These are phyloP conservation scores for Ogataea pini DNA, from an alignment of 805 yeast species.

Conservation along the genomic window DNA sequence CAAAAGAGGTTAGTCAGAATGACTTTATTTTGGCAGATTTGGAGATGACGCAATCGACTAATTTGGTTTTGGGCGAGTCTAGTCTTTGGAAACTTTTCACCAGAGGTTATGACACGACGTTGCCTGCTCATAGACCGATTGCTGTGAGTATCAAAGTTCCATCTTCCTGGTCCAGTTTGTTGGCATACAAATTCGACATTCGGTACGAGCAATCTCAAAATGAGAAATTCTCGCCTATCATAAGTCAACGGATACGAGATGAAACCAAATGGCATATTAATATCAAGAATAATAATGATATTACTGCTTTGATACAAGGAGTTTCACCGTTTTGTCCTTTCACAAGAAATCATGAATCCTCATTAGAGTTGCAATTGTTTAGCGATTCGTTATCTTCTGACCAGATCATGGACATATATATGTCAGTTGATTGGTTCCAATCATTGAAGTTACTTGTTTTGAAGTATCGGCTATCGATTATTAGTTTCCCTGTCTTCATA, in stretches of 20 bases:
- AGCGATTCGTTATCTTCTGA: constrained; percentile 39
- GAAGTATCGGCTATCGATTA: constrained; percentile 73
- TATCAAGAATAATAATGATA: constrained; percentile 40
- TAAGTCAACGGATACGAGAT: constrained; percentile 64
- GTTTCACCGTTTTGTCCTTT: constrained; percentile 56
- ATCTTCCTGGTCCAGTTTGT: constrained; percentile 60
- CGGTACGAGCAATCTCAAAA: constrained; percentile 29
- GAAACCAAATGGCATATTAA: constrained; percentile 83
- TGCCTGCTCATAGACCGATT: constrained; percentile 47
- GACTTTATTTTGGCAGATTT: constrained; percentile 43
- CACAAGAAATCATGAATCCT: constrained; percentile 22
- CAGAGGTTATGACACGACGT: constrained; percentile 40
- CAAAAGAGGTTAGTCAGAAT: constrained; percentile 15
- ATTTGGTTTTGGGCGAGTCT: constrained; percentile 31
- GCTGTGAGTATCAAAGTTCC: constrained; percentile 50
- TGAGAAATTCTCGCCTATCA: constrained; percentile 56
- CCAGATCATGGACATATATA: constrained; percentile 39
- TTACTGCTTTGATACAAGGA: constrained; percentile 53
- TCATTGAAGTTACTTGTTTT: constrained; percentile 71
- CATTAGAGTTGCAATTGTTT: constrained; percentile 50
- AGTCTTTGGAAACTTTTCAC: constrained; percentile 41
- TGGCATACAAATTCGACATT: constrained; percentile 47
- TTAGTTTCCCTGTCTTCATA: constrained; percentile 67
- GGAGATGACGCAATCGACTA: constrained; percentile 28
- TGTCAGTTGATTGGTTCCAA: constrained; percentile 53